Conservation (phyloP, 441 rosid genomes). For the Erysimum pusillum region DNA sequence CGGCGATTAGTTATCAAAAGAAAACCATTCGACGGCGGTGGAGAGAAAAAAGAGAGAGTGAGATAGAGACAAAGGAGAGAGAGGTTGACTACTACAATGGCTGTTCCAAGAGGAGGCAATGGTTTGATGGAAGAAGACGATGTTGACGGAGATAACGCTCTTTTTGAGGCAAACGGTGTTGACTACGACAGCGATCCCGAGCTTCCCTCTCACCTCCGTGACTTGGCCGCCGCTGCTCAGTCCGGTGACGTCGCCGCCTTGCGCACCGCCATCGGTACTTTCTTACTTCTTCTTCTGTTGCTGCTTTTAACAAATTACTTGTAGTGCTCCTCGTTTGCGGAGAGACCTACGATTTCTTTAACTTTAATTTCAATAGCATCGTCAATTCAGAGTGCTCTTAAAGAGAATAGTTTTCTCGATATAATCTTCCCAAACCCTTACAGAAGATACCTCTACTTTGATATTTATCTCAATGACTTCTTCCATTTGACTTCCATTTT, state of each 20-base stretch:
- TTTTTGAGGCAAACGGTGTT: constrained; percentile 63
- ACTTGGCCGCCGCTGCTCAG: constrained; percentile 72
- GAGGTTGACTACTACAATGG: constrained; percentile 56
- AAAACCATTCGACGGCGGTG: constrained; percentile 9
- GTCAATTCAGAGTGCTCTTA: neutral
- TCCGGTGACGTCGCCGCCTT: constrained; percentile 73
- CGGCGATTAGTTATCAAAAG: constrained; percentile 7
- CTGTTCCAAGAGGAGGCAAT: constrained; percentile 77
- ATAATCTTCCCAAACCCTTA: neutral
- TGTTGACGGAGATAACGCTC: constrained; percentile 70
- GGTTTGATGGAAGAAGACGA: constrained; percentile 79
- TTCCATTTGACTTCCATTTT: neutral
- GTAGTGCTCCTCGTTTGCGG: neutral
- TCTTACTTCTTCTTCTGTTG: neutral
- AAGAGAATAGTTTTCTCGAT: neutral
- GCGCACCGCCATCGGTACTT: constrained; percentile 70
- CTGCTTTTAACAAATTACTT: neutral
- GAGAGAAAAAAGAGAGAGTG: neutral
- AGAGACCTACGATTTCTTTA: neutral
- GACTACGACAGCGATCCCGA: constrained; percentile 58
- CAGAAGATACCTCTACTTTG: neutral
- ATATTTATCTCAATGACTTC: constrained; percentile 8
- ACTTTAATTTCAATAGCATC: neutral
- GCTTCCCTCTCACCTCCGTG: constrained; percentile 72
- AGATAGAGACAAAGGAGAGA: neutral